Base-by-base conservation (phyloP, 225 moss, liverwort and hornwort species). In the Sphagnum contortum region DNA sequence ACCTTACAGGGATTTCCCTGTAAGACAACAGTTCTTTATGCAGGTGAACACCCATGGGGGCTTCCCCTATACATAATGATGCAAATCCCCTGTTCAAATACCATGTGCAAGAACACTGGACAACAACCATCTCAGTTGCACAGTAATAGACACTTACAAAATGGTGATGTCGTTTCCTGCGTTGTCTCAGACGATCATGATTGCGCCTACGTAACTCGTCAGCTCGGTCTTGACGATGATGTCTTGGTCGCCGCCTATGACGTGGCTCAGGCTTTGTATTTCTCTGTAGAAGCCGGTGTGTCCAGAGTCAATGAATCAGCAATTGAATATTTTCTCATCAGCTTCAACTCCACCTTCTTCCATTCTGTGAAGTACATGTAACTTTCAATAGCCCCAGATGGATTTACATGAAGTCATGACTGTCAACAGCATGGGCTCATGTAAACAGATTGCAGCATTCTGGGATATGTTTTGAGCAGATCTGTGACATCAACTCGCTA, bases 261-360 rank as follows among this genome's bases (percentile, higher is more conserved):
- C 70, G 60, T 66, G 62, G 73, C 72, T 70, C 75, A 9, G 74
- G 75, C 68, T 79, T 65, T 11, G 79, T 75, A 70, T 68, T 66
- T 66, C 63, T 72, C 75, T 79, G 78, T 56, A 50, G 72, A 79
- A 63, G 66, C 66, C 62, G 3, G 14, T 2, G 4, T 29, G 6
- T 58, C 14, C 10, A 58, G 14, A 13, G 12, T 58, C 12, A 57
- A 29, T 3, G 57, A 44, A 12, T 6, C 13, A 8, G 12, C 9
- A 57, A 57, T 3, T 9, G 9, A 4, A 12, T 11, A 14, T 9
- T 4, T 8, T 57, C 12, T n/a, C 57, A 57, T 11, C 9, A 57
- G 12, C 52, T 52, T 52, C 1, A 57, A 14, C 57, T 8, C 12
- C 12, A 57, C 9, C 3, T 57, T 11, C 9, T 57, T 5, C 52